Base-by-base conservation (phyloP, 495 filamentous ascomycete genomes). In the Xylaria intraflava region DNA sequence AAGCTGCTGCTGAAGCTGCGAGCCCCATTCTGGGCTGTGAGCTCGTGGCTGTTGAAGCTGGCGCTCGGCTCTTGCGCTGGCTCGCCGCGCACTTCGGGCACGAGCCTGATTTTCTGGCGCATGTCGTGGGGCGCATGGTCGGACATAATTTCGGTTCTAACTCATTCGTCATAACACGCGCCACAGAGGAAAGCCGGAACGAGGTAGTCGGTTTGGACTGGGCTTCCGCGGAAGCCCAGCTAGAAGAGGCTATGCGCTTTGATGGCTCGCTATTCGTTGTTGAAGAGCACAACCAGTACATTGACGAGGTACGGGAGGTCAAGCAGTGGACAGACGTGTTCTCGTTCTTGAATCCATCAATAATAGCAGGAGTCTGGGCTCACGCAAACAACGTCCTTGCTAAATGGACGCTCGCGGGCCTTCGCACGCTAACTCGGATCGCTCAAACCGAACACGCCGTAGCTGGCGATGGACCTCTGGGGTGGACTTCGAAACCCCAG, bases 271-370 rank as follows among this genome's bases (percentile, higher is more conserved):
- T 98, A 0, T 98, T 98, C 61, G 83, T 81, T 12, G 76, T 87
- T 59, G 93, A 98, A 69, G 90, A 93, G 59, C 89, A 92, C 57
- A 98, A 98, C 54, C 73, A 96, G 0, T 96, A 86, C 63, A 73
- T 93, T 45, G 91, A 96, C 60, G 81, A 87, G 44, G 79, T 88
- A 2, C 68, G 78, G 7, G 91, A 96, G 68, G 72, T 81, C 1
- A 72, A 75, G 19, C 48, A 78, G 11, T 96, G 90, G 91, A 68
- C 74, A 2, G 50, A 62, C 6, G 69, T 76, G 11, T 72, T 86
- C 9, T 31, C 58, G 1, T 44, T 52, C 46, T 82, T 27, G 38
- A 22, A 49, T 10, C 36, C 29, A 27, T 10, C 36, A 41, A 23
- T 24, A 45, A 30, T 27, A 35, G 30, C 11, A 14, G 23, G 22